Evolutionary conservation across 1,284 basidiomycete species (phyloP), one percentile per base, ranked within the genome.

Genomic region (Inonotus obliquus): DNA sequence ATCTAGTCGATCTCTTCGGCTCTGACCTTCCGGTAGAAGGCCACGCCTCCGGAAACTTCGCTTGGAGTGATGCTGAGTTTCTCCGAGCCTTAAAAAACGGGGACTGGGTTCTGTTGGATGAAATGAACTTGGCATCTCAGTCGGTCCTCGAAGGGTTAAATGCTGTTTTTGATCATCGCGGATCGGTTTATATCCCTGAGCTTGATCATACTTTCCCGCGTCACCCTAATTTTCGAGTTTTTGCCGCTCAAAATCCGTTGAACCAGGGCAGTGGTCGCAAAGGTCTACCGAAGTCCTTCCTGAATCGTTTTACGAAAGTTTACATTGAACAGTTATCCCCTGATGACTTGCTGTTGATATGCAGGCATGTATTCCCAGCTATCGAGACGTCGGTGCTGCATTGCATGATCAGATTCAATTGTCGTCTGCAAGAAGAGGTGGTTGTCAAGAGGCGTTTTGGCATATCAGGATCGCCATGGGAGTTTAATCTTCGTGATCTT

Each of bases 251-350:
- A 72, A 99, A 99, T 73, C 97, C 97, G 21, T 78, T 98, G 27
- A 88, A 89, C 64, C 97, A 99, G 79, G 97, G 97, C 44, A 96
- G 97, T 60, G 96, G 96, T 9, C 87, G 97, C 53, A 99, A 99
- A 74, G 97, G 97, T 37, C 81, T 99, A 13, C 97, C 97, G 0
- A 96, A 94, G 72, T 98, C 96, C 0, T 98, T 98, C 76, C 80
- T 99, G 57, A 98, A 99, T 74, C 89, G 97, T 13, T 99, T 99
- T 76, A 98, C 94, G 25, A 96, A 97, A 74, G 96, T 99, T 47
- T 94, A 95, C 72, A 80, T 99, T 56, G 88, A 96, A 67, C 93
- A 97, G 69, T 85, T 99, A 58, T 85, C 87, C 0, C 74, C 87
- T 0, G 77, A 83, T 45, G 97, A 99, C 73, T 80, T 97, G 56